These are phyloP conservation scores for Arthrobotrys iridis DNA, from an alignment of 2,329 filamentous ascomycete species.

Conservation along the genomic window DNA sequence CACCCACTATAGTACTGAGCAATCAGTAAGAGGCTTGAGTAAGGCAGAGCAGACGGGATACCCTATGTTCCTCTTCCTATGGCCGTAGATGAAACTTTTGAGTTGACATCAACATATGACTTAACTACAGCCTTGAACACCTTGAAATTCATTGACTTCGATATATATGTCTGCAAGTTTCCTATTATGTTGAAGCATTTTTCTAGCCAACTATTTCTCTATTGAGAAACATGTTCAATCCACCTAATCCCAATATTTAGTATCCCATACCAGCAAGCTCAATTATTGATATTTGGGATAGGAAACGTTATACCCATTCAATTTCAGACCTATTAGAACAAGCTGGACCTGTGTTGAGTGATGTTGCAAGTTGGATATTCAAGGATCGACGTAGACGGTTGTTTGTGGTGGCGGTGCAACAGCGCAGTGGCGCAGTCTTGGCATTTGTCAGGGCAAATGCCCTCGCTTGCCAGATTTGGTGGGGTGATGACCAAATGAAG, in stretches of 20 bases:
- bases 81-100: slow-evolving; percentile 15
- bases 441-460: slow-evolving; percentile 38
- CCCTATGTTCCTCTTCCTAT: slow-evolving; percentile 1
- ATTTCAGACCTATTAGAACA: too few species aligned
- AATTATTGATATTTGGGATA: too few species aligned
- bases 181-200: not conserved
- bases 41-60: slow-evolving; percentile 51
- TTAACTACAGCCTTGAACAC: not conserved
- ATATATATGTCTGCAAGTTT: not conserved
- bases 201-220: not conserved
- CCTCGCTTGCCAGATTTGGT: slow-evolving; percentile 28
- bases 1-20: slow-evolving; percentile 46
- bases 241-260: too few species aligned
- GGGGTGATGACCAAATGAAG: slow-evolving; percentile 1
- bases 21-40: slow-evolving; percentile 46
- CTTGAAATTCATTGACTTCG: not conserved
- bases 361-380: not conserved
- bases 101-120: not conserved
- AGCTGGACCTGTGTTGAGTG: not conserved
- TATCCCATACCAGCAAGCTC: too few species aligned
- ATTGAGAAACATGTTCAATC: not conserved
- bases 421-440: not conserved
- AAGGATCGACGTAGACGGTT: not conserved
- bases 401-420: not conserved
- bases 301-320: too few species aligned